These are phyloP conservation scores for Cladosporium sp. DNA, from an alignment of 2,329 filamentous ascomycete genomes.

Conservation along the genomic window DNA sequence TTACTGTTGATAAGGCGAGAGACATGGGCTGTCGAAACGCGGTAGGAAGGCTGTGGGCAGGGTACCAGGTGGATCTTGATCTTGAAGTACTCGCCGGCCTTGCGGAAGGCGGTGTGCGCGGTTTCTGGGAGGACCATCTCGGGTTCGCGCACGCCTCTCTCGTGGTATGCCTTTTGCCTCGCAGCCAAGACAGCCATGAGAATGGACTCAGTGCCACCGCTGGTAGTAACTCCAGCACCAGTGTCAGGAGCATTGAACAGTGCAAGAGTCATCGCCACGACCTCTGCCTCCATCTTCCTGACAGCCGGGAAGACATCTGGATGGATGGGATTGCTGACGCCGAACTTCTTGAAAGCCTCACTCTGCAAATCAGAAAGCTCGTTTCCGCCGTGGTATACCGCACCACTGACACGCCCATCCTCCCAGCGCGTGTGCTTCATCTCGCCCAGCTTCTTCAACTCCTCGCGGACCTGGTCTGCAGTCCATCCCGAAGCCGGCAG, in stretches of 20 bases:
- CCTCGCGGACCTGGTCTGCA: constrained; percentile 70
- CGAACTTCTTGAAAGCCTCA: constrained; percentile 90
- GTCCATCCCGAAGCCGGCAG: constrained; percentile 82
- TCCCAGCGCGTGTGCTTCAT: constrained; percentile 98
- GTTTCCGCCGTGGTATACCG: constrained; percentile 91
- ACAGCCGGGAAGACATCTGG: constrained; percentile 97
- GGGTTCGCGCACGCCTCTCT: constrained; percentile 83
- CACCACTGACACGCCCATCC: constrained; percentile 87
- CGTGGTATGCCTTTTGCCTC: constrained; percentile 78
- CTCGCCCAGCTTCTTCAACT: constrained; percentile 70
- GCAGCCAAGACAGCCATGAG: constrained; percentile 91
- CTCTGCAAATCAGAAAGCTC: constrained; percentile 78
- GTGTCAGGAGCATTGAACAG: constrained; percentile 86
- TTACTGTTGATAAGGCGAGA: constrained; percentile 87
- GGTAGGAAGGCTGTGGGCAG: constrained; percentile 79
- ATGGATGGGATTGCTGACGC: constrained; percentile 93
- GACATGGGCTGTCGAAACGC: constrained; percentile 74
- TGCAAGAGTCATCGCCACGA: constrained; percentile 79
- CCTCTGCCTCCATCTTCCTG: constrained; percentile 97
- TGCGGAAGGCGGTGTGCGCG: constrained; percentile 92
- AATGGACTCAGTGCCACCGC: constrained; percentile 93
- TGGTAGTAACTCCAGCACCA: constrained; percentile 82
- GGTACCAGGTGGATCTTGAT: constrained; percentile 88
- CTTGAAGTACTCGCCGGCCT: constrained; percentile 91
- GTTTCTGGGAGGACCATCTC: constrained; percentile 98